Percentiles rank a stretch among this genome's conserved stretches.
phyloP scores from a whole-genome alignment of 257 asterid species.

The Gentiana dahurica region DNA sequence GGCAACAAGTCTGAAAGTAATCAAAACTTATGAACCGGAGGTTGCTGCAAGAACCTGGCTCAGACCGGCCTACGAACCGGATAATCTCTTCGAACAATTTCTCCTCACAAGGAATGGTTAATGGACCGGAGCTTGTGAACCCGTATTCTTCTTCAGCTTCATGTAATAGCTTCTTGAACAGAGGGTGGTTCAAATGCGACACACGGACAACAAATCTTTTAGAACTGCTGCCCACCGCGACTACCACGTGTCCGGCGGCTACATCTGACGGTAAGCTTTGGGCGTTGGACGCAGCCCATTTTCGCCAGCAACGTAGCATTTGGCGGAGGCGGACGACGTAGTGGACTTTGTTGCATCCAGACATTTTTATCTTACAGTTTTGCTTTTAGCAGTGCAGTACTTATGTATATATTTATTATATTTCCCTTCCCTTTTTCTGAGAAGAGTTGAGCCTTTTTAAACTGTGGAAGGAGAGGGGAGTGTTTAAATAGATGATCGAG shows the following conservation, averaged over 20 bases:
- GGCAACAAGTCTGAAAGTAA: constrained; percentile 30
- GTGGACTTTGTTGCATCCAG: constrained; percentile 35
- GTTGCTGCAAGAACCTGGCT: constrained; percentile 7
- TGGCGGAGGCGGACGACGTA: constrained; percentile 40
- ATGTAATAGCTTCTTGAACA: constrained; percentile 33
- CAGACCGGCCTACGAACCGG: constrained; percentile 24
- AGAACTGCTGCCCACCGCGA: constrained; percentile 25
- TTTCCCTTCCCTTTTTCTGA: no score
- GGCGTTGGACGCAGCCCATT: constrained; percentile 22
- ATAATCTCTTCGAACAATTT: constrained; percentile 33
- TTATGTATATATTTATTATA: no score
- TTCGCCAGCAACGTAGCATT: constrained; percentile 40
- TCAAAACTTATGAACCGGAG: constrained; percentile 15
- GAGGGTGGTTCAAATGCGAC: constrained; percentile 37
- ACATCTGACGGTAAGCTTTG: constrained; percentile 27
- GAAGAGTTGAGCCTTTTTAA: no score
- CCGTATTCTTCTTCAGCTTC: constrained; percentile 55
- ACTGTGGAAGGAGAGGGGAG: no score
- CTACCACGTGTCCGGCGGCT: constrained; percentile 46
- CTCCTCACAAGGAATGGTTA: constrained; percentile 54
- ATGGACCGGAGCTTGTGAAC: constrained; percentile 35
- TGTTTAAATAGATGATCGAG: no score
- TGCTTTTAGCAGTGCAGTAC: no score
- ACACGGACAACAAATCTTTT: constrained; percentile 38
- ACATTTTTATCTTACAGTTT: constrained; percentile 11